These are phyloP conservation scores for Penicillium samsonianum DNA, from an alignment of 495 filamentous ascomycete species.

Conservation along the genomic window DNA sequence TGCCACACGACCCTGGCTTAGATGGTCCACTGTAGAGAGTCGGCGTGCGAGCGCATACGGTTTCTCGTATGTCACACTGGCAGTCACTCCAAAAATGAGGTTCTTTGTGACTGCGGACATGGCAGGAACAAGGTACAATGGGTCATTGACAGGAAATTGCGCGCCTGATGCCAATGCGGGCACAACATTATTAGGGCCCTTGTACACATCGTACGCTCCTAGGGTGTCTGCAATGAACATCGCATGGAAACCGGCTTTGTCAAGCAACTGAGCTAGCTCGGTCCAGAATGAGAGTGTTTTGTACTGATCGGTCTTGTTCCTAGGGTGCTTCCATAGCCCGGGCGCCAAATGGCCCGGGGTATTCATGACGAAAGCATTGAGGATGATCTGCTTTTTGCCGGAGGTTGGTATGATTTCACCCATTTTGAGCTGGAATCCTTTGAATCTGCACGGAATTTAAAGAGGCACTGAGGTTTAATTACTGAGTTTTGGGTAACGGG, in stretches of 20 bases:
- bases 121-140: conserved; percentile 50
- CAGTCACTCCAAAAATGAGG: conserved; percentile 55
- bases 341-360: conserved; percentile 58
- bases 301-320: conserved; percentile 54
- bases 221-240: conserved; percentile 60
- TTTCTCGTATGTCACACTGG: conserved; percentile 55
- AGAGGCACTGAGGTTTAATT: background rate
- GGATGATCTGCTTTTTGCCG: conserved; percentile 53
- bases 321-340: conserved; percentile 57
- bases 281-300: conserved; percentile 57
- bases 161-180: conserved; percentile 33
- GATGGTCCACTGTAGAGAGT: conserved; percentile 60
- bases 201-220: conserved; percentile 39
- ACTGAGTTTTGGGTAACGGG: background rate
- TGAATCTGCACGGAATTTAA: background rate
- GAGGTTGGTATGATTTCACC: background rate
- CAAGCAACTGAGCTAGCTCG: conserved; percentile 56
- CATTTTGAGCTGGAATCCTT: conserved; percentile 11
- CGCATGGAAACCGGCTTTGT: conserved; percentile 60
- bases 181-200: conserved; percentile 31
- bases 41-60: conserved; percentile 60
- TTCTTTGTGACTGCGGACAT: conserved; percentile 60
- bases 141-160: conserved; percentile 43
- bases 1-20: conserved; percentile 55
- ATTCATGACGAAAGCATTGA: conserved; percentile 60